A percentile compares a stretch with the other conserved stretches of the same genome.
Evolutionary conservation across 768 basidiomycete genomes (phyloP).

Genomic region (Albatrellus ellisii): DNA sequence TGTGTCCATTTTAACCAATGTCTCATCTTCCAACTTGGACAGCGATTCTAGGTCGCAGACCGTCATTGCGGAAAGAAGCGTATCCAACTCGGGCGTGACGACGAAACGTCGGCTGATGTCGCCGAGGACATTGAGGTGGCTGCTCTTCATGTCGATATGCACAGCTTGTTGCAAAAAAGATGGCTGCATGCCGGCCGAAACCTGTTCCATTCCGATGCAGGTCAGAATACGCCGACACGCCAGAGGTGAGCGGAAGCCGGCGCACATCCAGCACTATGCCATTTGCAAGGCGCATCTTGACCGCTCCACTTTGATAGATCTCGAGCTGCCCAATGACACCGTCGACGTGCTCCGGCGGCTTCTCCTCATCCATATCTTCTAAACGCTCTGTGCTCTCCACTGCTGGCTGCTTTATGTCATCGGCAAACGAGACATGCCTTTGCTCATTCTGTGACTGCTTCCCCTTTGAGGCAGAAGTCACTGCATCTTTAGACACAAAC

Average conservation of each 20-base stretch:
- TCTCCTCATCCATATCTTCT: conserved; percentile 16
- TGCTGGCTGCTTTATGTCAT: conserved; percentile 40
- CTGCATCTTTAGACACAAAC: conserved; percentile 33
- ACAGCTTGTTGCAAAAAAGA: conserved; percentile 86
- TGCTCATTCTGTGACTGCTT: conserved; percentile 9
- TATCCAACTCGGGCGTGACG: conserved; percentile 73
- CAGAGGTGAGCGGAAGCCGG: too few relatives aligned
- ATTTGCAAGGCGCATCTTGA: conserved; percentile 76
- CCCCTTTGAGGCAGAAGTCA: conserved; percentile 17
- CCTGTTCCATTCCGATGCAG: conserved; percentile 28
- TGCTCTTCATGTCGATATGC: conserved; percentile 46
- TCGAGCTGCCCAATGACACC: conserved; percentile 79
- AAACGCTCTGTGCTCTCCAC: conserved; percentile 18
- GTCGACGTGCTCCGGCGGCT: conserved; percentile 29
- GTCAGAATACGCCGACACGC: background rate
- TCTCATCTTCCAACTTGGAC: conserved; percentile 26
- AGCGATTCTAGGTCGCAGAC: conserved; percentile 26
- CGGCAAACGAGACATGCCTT: conserved; percentile 54
- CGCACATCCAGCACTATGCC: conserved; percentile 76
- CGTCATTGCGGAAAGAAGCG: conserved; percentile 56
- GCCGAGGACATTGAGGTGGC: conserved; percentile 62
- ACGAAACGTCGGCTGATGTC: conserved; percentile 78
- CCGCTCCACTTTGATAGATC: conserved; percentile 71
- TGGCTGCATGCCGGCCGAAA: conserved; percentile 69
- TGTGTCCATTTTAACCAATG: conserved; percentile 44